These are phyloP conservation scores for Hanseniaspora guilliermondii DNA, from an alignment of 805 yeast genomes.

Conservation along the genomic window DNA sequence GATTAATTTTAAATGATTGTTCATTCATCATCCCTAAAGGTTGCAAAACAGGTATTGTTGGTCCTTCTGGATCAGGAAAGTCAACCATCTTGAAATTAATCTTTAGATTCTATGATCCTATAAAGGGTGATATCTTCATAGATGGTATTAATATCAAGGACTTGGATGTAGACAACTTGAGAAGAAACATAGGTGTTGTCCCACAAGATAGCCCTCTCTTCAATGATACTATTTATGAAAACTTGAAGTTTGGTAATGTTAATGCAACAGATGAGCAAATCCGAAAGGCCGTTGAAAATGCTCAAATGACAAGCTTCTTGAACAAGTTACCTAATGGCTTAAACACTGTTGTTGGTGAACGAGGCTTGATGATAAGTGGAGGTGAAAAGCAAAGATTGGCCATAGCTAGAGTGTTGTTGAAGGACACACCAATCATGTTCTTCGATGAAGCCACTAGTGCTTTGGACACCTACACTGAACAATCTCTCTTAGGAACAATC, in stretches of 20 bases:
- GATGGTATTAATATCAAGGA: slow-evolving; percentile 81
- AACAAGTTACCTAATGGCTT: slow-evolving; percentile 69
- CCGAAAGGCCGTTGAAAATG: slow-evolving; percentile 46
- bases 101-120: slow-evolving; percentile 81
- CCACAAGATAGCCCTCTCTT: slow-evolving; percentile 96
- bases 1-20: slow-evolving; percentile 74
- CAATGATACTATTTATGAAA: slow-evolving; percentile 79
- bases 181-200: slow-evolving; percentile 74
- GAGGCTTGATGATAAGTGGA: slow-evolving; percentile 99
- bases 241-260: slow-evolving; percentile 73
- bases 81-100: slow-evolving; percentile 74
- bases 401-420: slow-evolving; percentile 77
- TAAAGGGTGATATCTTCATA: slow-evolving; percentile 60
- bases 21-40: slow-evolving; percentile 84
- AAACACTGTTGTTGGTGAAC: slow-evolving; percentile 82
- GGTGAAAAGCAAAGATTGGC: slow-evolving; percentile 96
- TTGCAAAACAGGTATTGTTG: slow-evolving; percentile 82
- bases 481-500: slow-evolving; percentile 63
- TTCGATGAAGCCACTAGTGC: slow-evolving; percentile 97
- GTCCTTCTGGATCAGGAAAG: slow-evolving; percentile 93
- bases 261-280: slow-evolving; percentile 66
- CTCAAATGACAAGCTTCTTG: slow-evolving; percentile 54
- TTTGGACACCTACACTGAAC: slow-evolving; percentile 91
- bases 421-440: slow-evolving; percentile 78
- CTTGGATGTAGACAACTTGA: slow-evolving; percentile 60